Conservation (phyloP, 2,329 filamentous ascomycete genomes). For the Exophiala xenobiotica region DNA sequence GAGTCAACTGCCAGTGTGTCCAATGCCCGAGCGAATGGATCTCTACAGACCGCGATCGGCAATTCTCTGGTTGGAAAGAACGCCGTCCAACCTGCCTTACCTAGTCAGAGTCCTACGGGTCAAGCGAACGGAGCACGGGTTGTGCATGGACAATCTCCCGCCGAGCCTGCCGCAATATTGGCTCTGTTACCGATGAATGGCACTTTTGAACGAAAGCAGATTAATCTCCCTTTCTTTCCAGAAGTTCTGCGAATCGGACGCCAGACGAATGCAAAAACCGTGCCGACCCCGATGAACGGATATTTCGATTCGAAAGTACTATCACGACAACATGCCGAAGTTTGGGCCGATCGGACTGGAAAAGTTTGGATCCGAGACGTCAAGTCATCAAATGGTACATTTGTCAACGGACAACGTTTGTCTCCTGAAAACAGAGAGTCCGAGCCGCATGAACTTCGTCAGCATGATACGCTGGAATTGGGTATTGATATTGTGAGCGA, state of each 20-base stretch:
- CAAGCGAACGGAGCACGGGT: slow-evolving; percentile 58
- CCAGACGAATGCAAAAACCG: slow-evolving; percentile 94
- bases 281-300: slow-evolving; percentile 85
- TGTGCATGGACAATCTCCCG: slow-evolving; percentile 44
- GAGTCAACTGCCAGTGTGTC: slow-evolving; percentile 64
- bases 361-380: slow-evolving; percentile 97
- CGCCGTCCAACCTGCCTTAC: slow-evolving; percentile 50
- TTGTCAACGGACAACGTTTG: slow-evolving; percentile 87
- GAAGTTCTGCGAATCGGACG: slow-evolving; percentile 92
- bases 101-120: slow-evolving; percentile 68
- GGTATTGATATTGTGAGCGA: slow-evolving; percentile 99
- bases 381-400: slow-evolving; percentile 97
- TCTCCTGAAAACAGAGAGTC: slow-evolving; percentile 95
- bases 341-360: slow-evolving; percentile 81
- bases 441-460: slow-evolving; percentile 88
- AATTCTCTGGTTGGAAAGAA: slow-evolving; percentile 25
- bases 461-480: slow-evolving; percentile 87
- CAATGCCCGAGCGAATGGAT: slow-evolving; percentile 61
- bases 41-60: slow-evolving; percentile 43
- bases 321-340: slow-evolving; percentile 91
- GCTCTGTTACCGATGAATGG: slow-evolving; percentile 89
- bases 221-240: slow-evolving; percentile 87
- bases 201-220: slow-evolving; percentile 96
- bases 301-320: slow-evolving; percentile 98
- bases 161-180: slow-evolving; percentile 71